Evolutionary conservation across 495 filamentous ascomycete species (phyloP), one percentile per base, ranked within the genome.

Genomic region (Penicillium arizonense): DNA sequence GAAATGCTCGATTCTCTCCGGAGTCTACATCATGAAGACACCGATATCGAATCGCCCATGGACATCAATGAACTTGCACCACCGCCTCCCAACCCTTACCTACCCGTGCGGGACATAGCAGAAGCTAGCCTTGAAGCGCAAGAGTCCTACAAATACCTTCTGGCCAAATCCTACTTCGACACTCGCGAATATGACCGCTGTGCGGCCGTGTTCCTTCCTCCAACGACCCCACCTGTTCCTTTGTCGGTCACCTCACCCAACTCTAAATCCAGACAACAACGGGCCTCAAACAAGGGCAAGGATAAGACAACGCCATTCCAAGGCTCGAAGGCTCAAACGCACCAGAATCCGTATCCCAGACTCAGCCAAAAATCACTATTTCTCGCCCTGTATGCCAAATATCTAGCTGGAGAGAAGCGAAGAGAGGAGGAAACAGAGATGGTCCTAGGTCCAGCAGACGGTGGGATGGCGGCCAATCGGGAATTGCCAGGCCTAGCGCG

Each of bases 371-470:
- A 90, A 63, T 87, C 91, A 13, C 64, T 96, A n/a, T 99, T 99
- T 63, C 77, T 99, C 33, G 86, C 90, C 1, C 76, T 97, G 12
- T 99, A 99, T 58, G 88, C 95, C 18, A 95, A 90, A 54, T 91
- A 88, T 61, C 80, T 99, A 47, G 86, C 93, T 1, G 95, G 95
- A 3, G 95, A 97, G 74, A 99, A 99, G 75, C 82, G 87, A 45
- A 96, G 90, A 68, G 87, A 96, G 65, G 95, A 99, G 63, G 95
- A 97, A 30, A 88, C 88, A 23, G 95, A 99, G 72, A 97, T 96
- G 90, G 88, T 99, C 6, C 78, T 99, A 67, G 95, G 95, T 0
- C 95, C 95, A 0, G 82, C 90, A 30, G 95, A 99, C 68, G 84
- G 88, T 13, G 91, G 90, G 0, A 80, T 82, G 39, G 88, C 90